Conservation (phyloP, 2,329 filamentous ascomycete species). For the Aspergillus sp. region DNA sequence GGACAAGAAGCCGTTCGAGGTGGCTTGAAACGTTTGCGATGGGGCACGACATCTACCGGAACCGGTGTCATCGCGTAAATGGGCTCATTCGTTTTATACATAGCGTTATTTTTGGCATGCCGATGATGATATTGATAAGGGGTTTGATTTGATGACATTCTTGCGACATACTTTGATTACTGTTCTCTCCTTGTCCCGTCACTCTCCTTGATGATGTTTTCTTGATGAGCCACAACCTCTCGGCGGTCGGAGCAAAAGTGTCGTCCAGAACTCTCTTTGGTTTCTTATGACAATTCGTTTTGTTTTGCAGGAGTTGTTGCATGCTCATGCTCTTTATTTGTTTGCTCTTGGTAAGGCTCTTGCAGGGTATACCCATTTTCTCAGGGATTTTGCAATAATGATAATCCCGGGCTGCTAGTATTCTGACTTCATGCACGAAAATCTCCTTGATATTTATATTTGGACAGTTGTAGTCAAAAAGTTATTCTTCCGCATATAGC, state of each 20-base stretch:
- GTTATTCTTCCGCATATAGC: too few relatives aligned
- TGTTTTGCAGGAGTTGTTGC: not conserved
- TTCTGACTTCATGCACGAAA: not conserved
- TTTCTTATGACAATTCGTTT: not conserved
- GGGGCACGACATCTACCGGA: conserved; percentile 43
- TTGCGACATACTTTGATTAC: not conserved
- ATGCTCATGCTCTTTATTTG: not conserved
- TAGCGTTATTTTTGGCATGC: conserved; percentile 27
- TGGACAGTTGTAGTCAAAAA: too few relatives aligned
- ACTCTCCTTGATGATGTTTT: conserved; percentile 5
- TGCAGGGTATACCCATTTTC: conserved; percentile 14
- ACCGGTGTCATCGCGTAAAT: conserved; percentile 43
- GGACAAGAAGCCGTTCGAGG: conserved; percentile 52
- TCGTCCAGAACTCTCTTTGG: not conserved
- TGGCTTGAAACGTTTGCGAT: conserved; percentile 48
- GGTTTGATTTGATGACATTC: conserved; percentile 1
- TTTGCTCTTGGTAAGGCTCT: not conserved
- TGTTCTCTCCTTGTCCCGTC: conserved; percentile 2
- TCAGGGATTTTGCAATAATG: conserved; percentile 1
- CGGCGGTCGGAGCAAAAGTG: conserved; percentile 12
- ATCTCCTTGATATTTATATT: too few relatives aligned
- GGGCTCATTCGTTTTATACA: conserved; percentile 20
- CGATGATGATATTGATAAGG: conserved; percentile 11
- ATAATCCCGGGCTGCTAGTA: conserved; percentile 5
- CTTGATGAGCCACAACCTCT: not conserved